Evolutionary conservation across 768 basidiomycete species (phyloP).

Genomic region (Mycena vitilis): DNA sequence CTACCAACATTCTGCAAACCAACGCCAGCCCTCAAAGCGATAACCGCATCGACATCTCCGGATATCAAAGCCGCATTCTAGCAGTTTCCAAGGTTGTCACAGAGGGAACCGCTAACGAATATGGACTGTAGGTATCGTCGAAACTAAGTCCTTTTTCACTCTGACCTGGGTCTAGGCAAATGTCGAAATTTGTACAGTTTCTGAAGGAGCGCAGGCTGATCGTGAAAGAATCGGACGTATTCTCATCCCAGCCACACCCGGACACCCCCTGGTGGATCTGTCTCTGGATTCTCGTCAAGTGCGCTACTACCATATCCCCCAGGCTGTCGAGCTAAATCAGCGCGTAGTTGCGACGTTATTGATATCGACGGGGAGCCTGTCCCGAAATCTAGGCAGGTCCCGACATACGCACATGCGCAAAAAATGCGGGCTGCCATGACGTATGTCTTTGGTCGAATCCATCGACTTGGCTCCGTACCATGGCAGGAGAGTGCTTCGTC

Average conservation of each 20-base stretch:
- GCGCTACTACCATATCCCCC: background rate
- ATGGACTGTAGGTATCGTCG: background rate
- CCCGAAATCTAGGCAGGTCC: background rate
- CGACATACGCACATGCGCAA: constrained; percentile 46
- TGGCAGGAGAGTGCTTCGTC: constrained; percentile 27
- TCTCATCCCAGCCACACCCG: constrained; percentile 27
- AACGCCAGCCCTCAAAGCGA: no score
- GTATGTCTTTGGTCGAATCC: constrained; percentile 36
- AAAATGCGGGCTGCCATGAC: constrained; percentile 49
- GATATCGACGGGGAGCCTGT: constrained; percentile 37
- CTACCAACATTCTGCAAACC: no score
- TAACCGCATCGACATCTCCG: background rate
- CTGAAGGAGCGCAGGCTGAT: constrained; percentile 30
- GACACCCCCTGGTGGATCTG: constrained; percentile 37
- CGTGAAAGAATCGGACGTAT: constrained; percentile 28
- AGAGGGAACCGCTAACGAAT: background rate
- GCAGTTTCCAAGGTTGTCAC: constrained; percentile 12
- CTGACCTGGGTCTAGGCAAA: constrained; percentile 31
- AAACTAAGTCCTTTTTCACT: background rate
- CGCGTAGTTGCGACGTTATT: constrained; percentile 44
- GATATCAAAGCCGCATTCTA: background rate
- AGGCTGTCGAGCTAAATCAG: no score
- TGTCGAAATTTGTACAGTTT: constrained; percentile 35
- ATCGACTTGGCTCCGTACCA: constrained; percentile 20
- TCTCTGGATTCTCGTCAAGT: constrained; percentile 17